Conservation (phyloP, 2,329 filamentous ascomycete species). For the Ceratocystis ficicola region DNA sequence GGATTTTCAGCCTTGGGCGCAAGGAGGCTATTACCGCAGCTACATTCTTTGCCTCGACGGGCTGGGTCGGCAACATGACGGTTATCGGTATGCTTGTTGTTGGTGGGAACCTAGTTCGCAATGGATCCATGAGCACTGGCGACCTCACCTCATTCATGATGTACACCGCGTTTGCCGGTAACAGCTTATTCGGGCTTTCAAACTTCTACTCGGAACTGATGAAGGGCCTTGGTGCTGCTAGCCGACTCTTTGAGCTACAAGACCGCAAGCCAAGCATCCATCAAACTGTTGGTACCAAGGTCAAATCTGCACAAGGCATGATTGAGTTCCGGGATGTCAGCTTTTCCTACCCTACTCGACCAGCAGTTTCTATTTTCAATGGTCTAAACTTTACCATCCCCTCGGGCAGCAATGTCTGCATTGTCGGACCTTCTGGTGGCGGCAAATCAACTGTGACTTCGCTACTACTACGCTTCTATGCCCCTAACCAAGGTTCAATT, state of each 20-base stretch:
- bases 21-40: slow-evolving; percentile 79
- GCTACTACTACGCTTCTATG: slow-evolving; percentile 84
- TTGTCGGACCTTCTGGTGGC: slow-evolving; percentile 90
- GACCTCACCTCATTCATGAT: slow-evolving; percentile 95
- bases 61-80: slow-evolving; percentile 92
- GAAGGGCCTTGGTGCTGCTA: slow-evolving; percentile 97
- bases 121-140: slow-evolving; percentile 74
- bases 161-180: slow-evolving; percentile 82
- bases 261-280: slow-evolving; percentile 77
- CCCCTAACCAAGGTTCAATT: slow-evolving; percentile 63
- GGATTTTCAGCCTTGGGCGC: slow-evolving; percentile 81
- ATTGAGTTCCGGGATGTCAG: slow-evolving; percentile 78
- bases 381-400: slow-evolving; percentile 82
- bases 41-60: slow-evolving; percentile 76
- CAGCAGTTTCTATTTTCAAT: slow-evolving; percentile 83
- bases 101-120: slow-evolving; percentile 79
- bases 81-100: slow-evolving; percentile 82
- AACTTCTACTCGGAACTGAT: slow-evolving; percentile 97
- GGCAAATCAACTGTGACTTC: slow-evolving; percentile 93
- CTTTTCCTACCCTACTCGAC: slow-evolving; percentile 88
- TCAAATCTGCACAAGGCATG: slow-evolving; percentile 71
- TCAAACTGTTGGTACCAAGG: slow-evolving; percentile 68
- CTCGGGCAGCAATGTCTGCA: slow-evolving; percentile 85
- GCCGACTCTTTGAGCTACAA: slow-evolving; percentile 86
- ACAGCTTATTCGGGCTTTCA: slow-evolving; percentile 83